Conservation (phyloP, 805 yeast genomes). For the Kuraishia hungarica region DNA sequence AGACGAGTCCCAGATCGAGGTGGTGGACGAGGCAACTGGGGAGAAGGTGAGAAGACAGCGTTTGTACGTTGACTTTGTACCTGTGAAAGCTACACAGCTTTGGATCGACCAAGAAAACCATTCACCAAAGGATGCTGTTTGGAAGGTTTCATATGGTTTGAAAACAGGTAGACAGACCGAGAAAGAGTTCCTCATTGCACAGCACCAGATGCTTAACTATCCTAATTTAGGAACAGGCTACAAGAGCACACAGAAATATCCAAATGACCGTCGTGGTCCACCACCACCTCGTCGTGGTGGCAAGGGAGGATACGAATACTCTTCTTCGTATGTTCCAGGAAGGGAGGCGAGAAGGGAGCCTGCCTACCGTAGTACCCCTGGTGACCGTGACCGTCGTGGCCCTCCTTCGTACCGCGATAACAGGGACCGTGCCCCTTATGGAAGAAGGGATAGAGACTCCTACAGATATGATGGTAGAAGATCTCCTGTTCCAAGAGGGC, state of each 20-base stretch:
- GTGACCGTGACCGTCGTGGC: not conserved
- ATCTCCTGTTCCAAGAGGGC: not conserved
- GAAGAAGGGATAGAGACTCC: not conserved
- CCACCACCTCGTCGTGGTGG: not conserved
- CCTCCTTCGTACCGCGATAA: not conserved
- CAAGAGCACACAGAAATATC: constrained; percentile 8
- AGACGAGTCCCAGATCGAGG: constrained; percentile 10
- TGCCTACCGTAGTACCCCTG: not conserved
- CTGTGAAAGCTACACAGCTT: constrained; percentile 33
- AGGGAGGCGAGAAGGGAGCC: not conserved
- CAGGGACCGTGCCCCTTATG: not conserved
- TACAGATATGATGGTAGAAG: not conserved
- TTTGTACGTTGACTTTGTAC: constrained; percentile 33
- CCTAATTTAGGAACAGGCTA: constrained; percentile 24
- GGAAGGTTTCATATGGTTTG: constrained; percentile 30
- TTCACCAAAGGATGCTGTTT: constrained; percentile 35
- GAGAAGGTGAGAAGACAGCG: constrained; percentile 16
- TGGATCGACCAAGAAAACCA: constrained; percentile 39
- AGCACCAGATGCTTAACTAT: constrained; percentile 24
- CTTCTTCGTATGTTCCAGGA: not conserved
- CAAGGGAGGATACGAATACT: not conserved
- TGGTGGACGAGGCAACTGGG: constrained; percentile 13
- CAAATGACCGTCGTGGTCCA: constrained; percentile 1
- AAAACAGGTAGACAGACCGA: constrained; percentile 17
- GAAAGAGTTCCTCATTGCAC: constrained; percentile 20